Conservation (phyloP, 345 rosid species). For the Syzygium oleosum region DNA sequence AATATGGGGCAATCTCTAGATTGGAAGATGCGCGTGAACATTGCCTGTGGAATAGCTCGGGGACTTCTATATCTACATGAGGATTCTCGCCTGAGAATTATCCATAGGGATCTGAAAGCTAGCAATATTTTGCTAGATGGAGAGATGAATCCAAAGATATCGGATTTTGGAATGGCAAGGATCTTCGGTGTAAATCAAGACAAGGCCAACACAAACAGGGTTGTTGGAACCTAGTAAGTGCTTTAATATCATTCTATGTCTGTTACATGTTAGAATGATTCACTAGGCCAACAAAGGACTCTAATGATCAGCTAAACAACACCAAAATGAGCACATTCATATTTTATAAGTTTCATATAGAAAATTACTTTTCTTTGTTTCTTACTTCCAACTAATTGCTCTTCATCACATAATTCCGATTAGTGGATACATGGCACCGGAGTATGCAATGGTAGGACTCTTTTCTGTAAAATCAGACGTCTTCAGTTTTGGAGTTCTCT, state of each 20-base stretch:
- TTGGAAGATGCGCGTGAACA: slow-evolving; percentile 19
- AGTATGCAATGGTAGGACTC: slow-evolving; percentile 7
- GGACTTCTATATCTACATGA: slow-evolving; percentile 30
- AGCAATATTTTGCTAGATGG: not conserved
- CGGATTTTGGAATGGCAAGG: not conserved
- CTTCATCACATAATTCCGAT: not conserved
- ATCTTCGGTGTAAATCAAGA: not conserved
- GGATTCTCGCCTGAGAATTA: slow-evolving; percentile 26
- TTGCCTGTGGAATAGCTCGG: slow-evolving; percentile 23
- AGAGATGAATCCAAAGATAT: not conserved
- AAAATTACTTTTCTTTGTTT: too few species aligned
- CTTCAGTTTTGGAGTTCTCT: not conserved
- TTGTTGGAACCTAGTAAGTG: not conserved
- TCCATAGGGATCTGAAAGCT: slow-evolving; percentile 21
- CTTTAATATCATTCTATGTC: not conserved
- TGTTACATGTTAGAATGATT: not conserved
- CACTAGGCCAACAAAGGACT: not conserved
- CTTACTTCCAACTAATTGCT: not conserved
- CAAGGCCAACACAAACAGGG: not conserved
- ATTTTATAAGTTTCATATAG: not conserved
- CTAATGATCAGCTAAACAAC: too few species aligned
- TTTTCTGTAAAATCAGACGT: not conserved
- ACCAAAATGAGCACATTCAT: not conserved
- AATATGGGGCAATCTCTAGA: not conserved
- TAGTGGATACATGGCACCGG: slow-evolving; percentile 28